phyloP scores from a whole-genome alignment of 768 basidiomycete species.

The Mycena belliarum region DNA sequence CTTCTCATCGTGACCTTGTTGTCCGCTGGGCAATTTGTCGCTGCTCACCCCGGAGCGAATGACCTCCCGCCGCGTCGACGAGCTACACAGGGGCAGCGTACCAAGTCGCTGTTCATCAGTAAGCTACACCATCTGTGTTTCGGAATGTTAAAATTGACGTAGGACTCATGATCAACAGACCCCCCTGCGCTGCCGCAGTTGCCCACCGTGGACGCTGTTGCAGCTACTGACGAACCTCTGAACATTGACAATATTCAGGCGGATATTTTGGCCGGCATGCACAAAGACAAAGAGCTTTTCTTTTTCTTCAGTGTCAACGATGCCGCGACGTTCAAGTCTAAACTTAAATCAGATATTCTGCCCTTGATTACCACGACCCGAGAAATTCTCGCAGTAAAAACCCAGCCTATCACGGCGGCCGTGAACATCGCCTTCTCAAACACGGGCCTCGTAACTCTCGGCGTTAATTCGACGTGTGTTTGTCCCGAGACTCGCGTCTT shows the following conservation, averaged over 20 bases:
- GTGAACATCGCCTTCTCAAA: conserved; percentile 28
- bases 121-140: background rate
- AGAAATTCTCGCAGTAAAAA: conserved; percentile 20
- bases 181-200: conserved; percentile 19
- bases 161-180: background rate
- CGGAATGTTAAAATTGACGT: background rate
- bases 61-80: conserved; percentile 1
- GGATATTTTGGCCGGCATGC: conserved; percentile 23
- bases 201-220: conserved; percentile 18
- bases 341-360: conserved; percentile 21
- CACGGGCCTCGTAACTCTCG: conserved; percentile 21
- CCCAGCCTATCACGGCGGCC: conserved; percentile 24
- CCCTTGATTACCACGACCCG: conserved; percentile 25
- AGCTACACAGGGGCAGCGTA: conserved; percentile 3
- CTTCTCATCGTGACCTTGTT: conserved; percentile 5
- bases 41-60: background rate
- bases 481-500: background rate
- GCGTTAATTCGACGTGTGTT: conserved; percentile 14
- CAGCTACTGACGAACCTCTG: conserved; percentile 8
- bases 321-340: conserved; percentile 22
- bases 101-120: conserved; percentile 19
- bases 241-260: conserved; percentile 22
- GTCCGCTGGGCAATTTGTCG: conserved; percentile 2
- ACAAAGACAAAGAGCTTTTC: conserved; percentile 28
- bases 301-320: conserved; percentile 26